These are phyloP conservation scores for Hydnum rufescens DNA, from an alignment of 768 basidiomycete genomes.

Conservation along the genomic window DNA sequence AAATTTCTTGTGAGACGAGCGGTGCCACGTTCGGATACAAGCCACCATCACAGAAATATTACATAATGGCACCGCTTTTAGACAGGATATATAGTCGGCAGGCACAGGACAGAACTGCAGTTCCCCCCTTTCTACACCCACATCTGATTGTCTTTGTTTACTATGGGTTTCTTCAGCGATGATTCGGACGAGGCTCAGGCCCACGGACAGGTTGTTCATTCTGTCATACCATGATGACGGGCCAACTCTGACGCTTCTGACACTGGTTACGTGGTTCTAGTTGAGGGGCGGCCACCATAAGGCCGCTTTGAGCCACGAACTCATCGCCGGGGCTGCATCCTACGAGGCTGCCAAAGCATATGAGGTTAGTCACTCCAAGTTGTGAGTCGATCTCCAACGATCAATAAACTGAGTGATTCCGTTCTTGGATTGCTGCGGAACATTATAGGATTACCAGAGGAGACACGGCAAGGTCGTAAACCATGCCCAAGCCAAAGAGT, in stretches of 20 bases:
- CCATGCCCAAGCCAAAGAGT: conserved; percentile 7
- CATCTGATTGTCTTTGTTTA: not conserved
- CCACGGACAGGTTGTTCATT: conserved; percentile 22
- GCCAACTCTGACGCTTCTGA: too few species aligned
- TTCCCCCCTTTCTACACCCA: not conserved
- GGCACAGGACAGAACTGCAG: not conserved
- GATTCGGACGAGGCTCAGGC: conserved; percentile 25
- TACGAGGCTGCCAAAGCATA: conserved; percentile 9
- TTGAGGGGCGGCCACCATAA: not conserved
- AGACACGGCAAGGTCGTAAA: conserved; percentile 6
- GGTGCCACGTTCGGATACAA: too few species aligned
- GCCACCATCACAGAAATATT: too few species aligned
- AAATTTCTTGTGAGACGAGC: too few species aligned
- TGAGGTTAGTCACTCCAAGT: conserved; percentile 1
- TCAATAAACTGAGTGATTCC: too few species aligned
- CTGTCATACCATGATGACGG: too few species aligned
- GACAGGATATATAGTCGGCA: not conserved
- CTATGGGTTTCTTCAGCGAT: conserved; percentile 26
- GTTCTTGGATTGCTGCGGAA: too few species aligned
- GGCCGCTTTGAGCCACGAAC: conserved; percentile 8
- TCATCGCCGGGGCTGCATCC: conserved; percentile 9
- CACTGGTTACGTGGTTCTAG: too few species aligned
- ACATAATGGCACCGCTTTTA: not conserved
- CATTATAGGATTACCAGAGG: too few species aligned
- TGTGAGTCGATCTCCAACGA: too few species aligned